These are phyloP conservation scores for Penicillium hesseltinei DNA, from an alignment of 2,329 filamentous ascomycete genomes.

Conservation along the genomic window DNA sequence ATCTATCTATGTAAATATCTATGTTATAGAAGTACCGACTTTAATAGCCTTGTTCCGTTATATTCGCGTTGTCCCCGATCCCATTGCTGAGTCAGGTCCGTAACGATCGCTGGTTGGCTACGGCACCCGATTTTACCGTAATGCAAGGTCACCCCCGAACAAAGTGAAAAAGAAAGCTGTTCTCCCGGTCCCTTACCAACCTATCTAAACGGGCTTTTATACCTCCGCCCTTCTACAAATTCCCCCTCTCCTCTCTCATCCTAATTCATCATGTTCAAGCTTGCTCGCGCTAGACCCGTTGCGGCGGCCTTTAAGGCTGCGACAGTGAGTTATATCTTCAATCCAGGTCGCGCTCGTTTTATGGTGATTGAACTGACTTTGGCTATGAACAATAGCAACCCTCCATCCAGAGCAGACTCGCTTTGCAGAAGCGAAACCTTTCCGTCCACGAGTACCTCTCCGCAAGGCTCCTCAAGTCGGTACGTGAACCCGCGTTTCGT, in stretches of 20 bases:
- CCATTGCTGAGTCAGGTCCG: slow-evolving; percentile 28
- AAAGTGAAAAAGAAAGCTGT: slow-evolving; percentile 37
- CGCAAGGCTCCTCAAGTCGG: slow-evolving; percentile 76
- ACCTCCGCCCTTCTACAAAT: slow-evolving; percentile 9
- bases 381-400: slow-evolving; percentile 50
- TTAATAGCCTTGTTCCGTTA: slow-evolving; percentile 25
- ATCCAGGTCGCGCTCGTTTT: slow-evolving; percentile 15
- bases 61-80: slow-evolving; percentile 31
- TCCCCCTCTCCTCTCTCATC: slow-evolving; percentile 11
- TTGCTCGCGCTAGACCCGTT: slow-evolving; percentile 78
- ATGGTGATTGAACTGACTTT: slow-evolving; percentile 11
- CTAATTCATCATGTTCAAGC: slow-evolving; percentile 72
- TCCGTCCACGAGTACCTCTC: slow-evolving; percentile 99
- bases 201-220: slow-evolving; percentile 14
- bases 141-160: slow-evolving; percentile 32
- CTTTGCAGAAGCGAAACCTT: slow-evolving; percentile 77
- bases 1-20: no score
- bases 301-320: slow-evolving; percentile 75
- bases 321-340: slow-evolving; percentile 59
- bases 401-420: slow-evolving; percentile 53
- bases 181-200: slow-evolving; percentile 22
- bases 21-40: not conserved
- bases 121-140: slow-evolving; percentile 28
- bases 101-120: slow-evolving; percentile 30
- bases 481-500: slow-evolving; percentile 36